Conservation (phyloP, 2,329 filamentous ascomycete genomes). For the Tolypocladium album region DNA sequence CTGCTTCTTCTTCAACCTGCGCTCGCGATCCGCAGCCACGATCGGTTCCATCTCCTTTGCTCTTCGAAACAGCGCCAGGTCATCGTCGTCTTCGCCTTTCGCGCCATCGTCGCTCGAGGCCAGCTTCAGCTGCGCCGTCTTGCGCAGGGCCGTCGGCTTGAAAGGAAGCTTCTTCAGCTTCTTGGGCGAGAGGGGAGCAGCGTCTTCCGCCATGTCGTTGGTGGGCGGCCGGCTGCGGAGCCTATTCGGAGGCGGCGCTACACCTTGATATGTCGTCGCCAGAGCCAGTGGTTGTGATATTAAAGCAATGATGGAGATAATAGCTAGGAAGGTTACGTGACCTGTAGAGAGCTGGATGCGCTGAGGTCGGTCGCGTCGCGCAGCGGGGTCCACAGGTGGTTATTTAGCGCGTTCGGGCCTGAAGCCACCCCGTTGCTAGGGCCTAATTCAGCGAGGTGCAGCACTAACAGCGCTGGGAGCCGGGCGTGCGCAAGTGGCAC, state of each 20-base stretch:
- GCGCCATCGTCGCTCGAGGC: slow-evolving; percentile 4
- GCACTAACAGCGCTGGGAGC: not conserved
- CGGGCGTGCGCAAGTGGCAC: not conserved
- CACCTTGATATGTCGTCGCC: not conserved
- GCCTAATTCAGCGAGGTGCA: not conserved
- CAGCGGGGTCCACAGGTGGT: not conserved
- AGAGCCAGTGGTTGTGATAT: not conserved
- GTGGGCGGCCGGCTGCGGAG: not conserved
- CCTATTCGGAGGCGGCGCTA: not conserved
- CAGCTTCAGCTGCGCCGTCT: slow-evolving; percentile 15
- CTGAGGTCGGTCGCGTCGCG: not conserved
- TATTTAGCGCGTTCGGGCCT: not conserved
- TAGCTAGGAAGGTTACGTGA: no score
- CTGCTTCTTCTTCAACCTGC: slow-evolving; percentile 15
- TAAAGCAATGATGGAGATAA: not conserved
- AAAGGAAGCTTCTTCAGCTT: slow-evolving; percentile 35
- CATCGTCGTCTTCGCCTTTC: slow-evolving; percentile 18
- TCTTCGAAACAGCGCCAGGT: slow-evolving; percentile 38
- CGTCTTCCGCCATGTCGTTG: slow-evolving; percentile 20
- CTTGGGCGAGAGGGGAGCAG: slow-evolving; percentile 10
- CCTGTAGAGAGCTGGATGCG: not conserved
- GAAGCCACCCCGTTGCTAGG: not conserved
- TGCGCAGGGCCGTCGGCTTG: slow-evolving; percentile 34
- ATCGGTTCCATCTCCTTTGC: slow-evolving; percentile 37
- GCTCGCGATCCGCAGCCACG: slow-evolving; percentile 28